Evolutionary conservation across 345 rosid species (phyloP), one percentile per base, ranked within the genome.

Genomic region (Orychophragmus violaceus): DNA sequence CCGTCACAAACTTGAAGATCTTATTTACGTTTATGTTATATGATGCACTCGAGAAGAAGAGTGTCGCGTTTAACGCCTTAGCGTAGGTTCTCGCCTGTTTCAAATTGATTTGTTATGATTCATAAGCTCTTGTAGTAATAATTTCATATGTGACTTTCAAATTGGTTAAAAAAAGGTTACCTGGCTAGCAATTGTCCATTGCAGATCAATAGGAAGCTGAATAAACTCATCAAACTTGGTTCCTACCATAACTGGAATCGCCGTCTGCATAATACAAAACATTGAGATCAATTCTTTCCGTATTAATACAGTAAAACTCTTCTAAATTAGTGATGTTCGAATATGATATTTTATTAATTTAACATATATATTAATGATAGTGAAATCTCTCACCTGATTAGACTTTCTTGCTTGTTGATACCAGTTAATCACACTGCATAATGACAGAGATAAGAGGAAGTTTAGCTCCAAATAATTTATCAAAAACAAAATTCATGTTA

Each of bases 221-320:
- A 90, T 87, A 78, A 93, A 93, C 57, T 93, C 98, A 56, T 93
- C 98, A 69, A 93, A 93, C 79, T 93, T 89, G 37, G 96, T 85
- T 53, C 98, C 98, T 36, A 93, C 82, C 46, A 93, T 51, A 12
- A 93, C 80, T 11, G 96, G 97, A 69, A 90, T 86, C 48, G 97
- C 97, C 17, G 80, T 87, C 96, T 89, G 64, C 53, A 64, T 8
- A 41, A 59, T 8, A 23, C 14, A n/a, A n/a, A 25, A 41, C 64
- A 60, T 3, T 13, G 17, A 14, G 16, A 60, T n/a, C n/a, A n/a
- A n/a, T n/a, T n/a, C n/a, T n/a, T n/a, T n/a, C n/a, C n/a, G n/a
- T n/a, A n/a, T n/a, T n/a, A n/a, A n/a, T n/a, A n/a, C n/a, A n/a
- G n/a, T n/a, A n/a, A n/a, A n/a, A n/a, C n/a, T n/a, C n/a, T n/a